Percentiles rank a stretch among this genome's conserved stretches.
These are phyloP conservation scores for Cystoderma amianthinum DNA, from an alignment of 768 basidiomycete genomes.

Conservation along the genomic window DNA sequence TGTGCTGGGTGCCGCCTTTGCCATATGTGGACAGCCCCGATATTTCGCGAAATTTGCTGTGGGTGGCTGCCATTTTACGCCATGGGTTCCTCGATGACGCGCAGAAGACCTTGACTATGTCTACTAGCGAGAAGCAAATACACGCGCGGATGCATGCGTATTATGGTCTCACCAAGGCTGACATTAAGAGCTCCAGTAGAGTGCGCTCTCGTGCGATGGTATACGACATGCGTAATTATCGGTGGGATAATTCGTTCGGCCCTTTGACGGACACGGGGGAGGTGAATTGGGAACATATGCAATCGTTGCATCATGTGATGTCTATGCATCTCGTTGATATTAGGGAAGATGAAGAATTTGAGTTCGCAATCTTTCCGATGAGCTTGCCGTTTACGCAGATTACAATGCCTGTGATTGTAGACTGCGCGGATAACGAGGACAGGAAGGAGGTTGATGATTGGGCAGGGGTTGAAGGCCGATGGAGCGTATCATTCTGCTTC, in stretches of 20 bases:
- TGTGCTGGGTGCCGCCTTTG: conserved; percentile 32
- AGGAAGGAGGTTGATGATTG: conserved; percentile 50
- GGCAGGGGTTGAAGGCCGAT: conserved; percentile 52
- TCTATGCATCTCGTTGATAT: conserved; percentile 44
- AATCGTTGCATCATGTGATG: conserved; percentile 48
- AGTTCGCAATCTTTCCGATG: conserved; percentile 36
- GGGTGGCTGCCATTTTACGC: conserved; percentile 38
- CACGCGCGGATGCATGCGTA: conserved; percentile 46
- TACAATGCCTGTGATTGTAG: conserved; percentile 28
- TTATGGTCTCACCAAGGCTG: conserved; percentile 45
- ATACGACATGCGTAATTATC: conserved; percentile 58
- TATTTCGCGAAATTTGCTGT: conserved; percentile 44
- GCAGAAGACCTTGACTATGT: conserved; percentile 6
- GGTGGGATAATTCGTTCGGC: conserved; percentile 41
- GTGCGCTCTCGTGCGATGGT: conserved; percentile 45
- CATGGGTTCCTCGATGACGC: conserved; percentile 35
- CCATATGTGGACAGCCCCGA: conserved; percentile 14
- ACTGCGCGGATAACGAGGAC: conserved; percentile 22
- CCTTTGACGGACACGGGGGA: conserved; percentile 42
- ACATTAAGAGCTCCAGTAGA: conserved; percentile 23
- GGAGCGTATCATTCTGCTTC: conserved; percentile 63
- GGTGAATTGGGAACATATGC: conserved; percentile 59
- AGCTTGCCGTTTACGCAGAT: conserved; percentile 50
- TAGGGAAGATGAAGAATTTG: conserved; percentile 21
- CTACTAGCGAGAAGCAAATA: conserved; percentile 35